A percentile compares a stretch with the other conserved stretches of the same genome.
Conservation (phyloP, 1,284 basidiomycete genomes). For the Trametes versicolor region DNA sequence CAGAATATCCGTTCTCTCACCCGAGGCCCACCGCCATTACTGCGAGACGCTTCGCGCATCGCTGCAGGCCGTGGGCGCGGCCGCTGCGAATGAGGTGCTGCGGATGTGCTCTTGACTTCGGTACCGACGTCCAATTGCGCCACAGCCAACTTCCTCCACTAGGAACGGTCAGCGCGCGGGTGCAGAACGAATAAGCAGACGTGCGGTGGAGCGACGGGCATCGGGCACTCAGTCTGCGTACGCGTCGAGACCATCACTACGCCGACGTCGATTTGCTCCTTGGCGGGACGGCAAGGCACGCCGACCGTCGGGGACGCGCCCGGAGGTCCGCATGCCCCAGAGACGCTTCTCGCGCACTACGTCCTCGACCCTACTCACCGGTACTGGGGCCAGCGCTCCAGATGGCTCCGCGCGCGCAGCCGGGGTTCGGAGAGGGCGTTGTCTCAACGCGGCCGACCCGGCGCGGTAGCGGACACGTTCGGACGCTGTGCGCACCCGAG, state of each 20-base stretch:
- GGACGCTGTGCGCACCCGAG: neutral
- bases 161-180: neutral
- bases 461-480: neutral
- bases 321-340: slow-evolving; percentile 1
- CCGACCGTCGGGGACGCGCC: neutral
- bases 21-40: neutral
- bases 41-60: neutral
- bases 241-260: slow-evolving; percentile 10
- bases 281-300: slow-evolving; percentile 8
- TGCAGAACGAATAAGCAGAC: neutral
- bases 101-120: slow-evolving; percentile 2
- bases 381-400: neutral
- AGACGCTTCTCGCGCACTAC: neutral
- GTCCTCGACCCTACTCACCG: slow-evolving; percentile 9
- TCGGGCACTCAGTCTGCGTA: neutral
- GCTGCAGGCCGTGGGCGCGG: neutral
- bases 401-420: neutral
- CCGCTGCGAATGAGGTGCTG: neutral
- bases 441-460: neutral
- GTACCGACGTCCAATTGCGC: slow-evolving; percentile 6
- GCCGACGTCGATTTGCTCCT: slow-evolving; percentile 1
- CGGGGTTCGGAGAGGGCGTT: neutral
- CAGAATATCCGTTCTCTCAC: neutral
- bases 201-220: slow-evolving; percentile 9
- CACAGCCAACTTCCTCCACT: neutral